phyloP scores from a whole-genome alignment of 345 rosid species.

The Euphorbia lathyris region DNA sequence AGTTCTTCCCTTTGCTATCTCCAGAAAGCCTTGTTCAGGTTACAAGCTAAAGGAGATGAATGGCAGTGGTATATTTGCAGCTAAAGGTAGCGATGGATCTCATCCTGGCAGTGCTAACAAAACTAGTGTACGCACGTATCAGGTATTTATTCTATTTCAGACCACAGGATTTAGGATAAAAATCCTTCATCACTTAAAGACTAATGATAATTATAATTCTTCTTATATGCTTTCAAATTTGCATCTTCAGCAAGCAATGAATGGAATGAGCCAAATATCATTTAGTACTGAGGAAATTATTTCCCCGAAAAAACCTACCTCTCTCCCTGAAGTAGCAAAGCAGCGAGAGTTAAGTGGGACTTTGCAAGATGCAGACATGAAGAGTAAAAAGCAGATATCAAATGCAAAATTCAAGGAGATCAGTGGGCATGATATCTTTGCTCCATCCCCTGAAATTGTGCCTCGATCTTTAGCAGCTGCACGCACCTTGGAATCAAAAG shows the following conservation, averaged over 20 bases:
- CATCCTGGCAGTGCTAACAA: constrained; percentile 13
- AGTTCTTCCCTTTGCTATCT: background rate
- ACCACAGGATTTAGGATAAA: background rate
- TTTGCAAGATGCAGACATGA: constrained; percentile 15
- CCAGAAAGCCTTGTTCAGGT: constrained; percentile 31
- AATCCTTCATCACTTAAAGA: background rate
- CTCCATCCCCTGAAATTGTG: constrained; percentile 20
- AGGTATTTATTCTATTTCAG: constrained; percentile 11
- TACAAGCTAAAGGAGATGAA: constrained; percentile 29
- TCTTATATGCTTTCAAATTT: constrained; percentile 11
- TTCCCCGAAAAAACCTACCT: constrained; percentile 32
- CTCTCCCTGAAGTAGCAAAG: constrained; percentile 28
- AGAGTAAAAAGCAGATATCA: constrained; percentile 26
- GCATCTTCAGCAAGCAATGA: constrained; percentile 30
- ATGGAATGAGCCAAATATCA: constrained; percentile 32
- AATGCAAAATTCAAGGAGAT: constrained; percentile 30
- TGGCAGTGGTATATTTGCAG: constrained; percentile 28
- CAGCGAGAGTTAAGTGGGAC: constrained; percentile 33
- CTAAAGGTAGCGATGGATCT: constrained; percentile 17
- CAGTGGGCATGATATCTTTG: constrained; percentile 33
- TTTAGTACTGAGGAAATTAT: constrained; percentile 23
- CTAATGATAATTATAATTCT: constrained; percentile 2
- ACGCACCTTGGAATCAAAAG: constrained; percentile 50
- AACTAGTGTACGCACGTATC: constrained; percentile 24
- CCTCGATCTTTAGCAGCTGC: constrained; percentile 31